phyloP scores from a whole-genome alignment of 768 basidiomycete genomes.

The Kwoniella bestiolae region DNA sequence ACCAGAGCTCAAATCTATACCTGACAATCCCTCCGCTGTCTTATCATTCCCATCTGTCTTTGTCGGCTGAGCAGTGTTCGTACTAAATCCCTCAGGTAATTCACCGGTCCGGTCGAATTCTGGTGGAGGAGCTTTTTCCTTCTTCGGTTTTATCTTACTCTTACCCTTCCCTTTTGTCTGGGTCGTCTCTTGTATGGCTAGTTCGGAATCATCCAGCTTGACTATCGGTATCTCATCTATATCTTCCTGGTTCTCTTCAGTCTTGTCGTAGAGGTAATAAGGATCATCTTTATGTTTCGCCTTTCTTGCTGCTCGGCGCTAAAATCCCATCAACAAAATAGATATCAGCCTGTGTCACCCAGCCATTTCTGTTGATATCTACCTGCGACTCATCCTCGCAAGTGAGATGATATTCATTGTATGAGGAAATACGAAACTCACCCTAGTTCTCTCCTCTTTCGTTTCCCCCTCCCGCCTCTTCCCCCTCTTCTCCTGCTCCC shows the following conservation, averaged over 20 bases:
- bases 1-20: slow-evolving; percentile 33
- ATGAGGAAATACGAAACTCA: slow-evolving; percentile 56
- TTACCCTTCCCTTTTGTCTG: slow-evolving; percentile 20
- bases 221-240: slow-evolving; percentile 93
- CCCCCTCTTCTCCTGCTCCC: slow-evolving; percentile 57
- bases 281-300: slow-evolving; percentile 83
- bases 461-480: slow-evolving; percentile 49
- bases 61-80: background rate
- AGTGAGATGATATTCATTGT: too few relatives aligned
- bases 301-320: slow-evolving; percentile 77
- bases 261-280: slow-evolving; percentile 77
- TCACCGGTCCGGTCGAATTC: slow-evolving; percentile 73
- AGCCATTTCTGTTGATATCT: too few relatives aligned
- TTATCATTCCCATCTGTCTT: background rate
- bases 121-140: slow-evolving; percentile 28
- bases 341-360: too few relatives aligned
- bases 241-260: slow-evolving; percentile 60
- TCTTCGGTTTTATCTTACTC: slow-evolving; percentile 8
- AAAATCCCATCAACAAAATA: too few relatives aligned
- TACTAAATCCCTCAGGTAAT: slow-evolving; percentile 69
- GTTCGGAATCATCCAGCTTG: slow-evolving; percentile 64
- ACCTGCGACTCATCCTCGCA: too few relatives aligned
- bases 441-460: slow-evolving; percentile 65
- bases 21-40: slow-evolving; percentile 30
- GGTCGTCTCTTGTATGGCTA: slow-evolving; percentile 8